Base-by-base conservation (phyloP, 352 stramenopile species). In the Pythium rishiriense region DNA sequence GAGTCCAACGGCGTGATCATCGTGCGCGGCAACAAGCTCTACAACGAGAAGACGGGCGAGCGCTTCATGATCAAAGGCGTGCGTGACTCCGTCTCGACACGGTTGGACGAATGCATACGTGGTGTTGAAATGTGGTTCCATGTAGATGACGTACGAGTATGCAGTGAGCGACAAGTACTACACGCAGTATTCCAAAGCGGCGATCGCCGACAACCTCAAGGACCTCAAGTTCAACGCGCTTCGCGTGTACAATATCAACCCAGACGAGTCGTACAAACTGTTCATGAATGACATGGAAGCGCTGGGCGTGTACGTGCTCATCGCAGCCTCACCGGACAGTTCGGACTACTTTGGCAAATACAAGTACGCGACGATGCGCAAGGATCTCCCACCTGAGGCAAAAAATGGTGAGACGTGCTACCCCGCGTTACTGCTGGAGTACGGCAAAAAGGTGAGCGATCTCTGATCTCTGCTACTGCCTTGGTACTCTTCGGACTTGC, bases 51-150 rank as follows among this genome's bases (percentile, higher is more conserved):
- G 21, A 81, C 84, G 15, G 78, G 79, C 65, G 81, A 93, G 60
- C 86, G 86, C 39, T 95, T 95, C 66, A 86, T 93, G 71, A 90
- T 94, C 57, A 90, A 91, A 66, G 85, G 85, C 43, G 83, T 93
- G 66, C 70, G 83, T 70, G 14, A 47, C 4, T 24, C 5, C 19
- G 2, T 31, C 14, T 42, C 5, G 14, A 42, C 12, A n/a, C n/a
- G 3, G 22, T 45, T 28, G 8, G 24, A 12, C 4, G 14, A 11
- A 42, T 22, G 42, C 14, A 15, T 11, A 58, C 35, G 9, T 14
- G 39, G 11, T 45, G 33, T 14, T 39, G 33, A 39, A 54, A 22
- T 50, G n/a, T 72, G 24, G 26, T 39, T 19, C 22, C 19, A 37
- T 46, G 7, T 43, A 90, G 83, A 65, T 93, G 74, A 94, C 86